A percentile compares a stretch with the other conserved stretches of the same genome.
These are phyloP conservation scores for Colletotrichum sp. DNA, from an alignment of 2,329 filamentous ascomycete genomes.

Conservation along the genomic window DNA sequence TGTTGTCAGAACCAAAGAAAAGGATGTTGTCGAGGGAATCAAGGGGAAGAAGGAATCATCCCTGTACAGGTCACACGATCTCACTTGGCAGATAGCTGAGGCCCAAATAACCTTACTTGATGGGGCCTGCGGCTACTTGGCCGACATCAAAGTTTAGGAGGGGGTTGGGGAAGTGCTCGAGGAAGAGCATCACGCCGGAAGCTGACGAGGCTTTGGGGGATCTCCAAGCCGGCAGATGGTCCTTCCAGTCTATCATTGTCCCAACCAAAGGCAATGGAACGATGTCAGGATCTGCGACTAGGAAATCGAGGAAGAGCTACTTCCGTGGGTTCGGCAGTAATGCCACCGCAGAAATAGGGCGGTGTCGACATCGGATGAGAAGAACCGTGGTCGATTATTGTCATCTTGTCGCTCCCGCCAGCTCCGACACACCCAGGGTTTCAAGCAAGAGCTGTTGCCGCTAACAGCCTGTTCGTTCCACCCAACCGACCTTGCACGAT, in stretches of 20 bases:
- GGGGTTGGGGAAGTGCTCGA: not conserved
- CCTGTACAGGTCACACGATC: not conserved
- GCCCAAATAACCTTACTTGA: slow-evolving; percentile 17
- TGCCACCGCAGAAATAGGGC: not conserved
- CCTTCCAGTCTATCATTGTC: not conserved
- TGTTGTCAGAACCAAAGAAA: not conserved
- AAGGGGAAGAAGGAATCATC: not conserved
- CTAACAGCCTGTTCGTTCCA: not conserved
- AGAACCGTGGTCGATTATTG: not conserved
- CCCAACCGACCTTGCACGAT: not conserved
- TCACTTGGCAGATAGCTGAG: not conserved
- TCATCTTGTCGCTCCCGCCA: not conserved
- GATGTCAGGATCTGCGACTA: not conserved
- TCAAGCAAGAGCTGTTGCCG: not conserved
- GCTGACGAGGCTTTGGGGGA: not conserved
- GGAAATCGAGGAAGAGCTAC: not conserved
- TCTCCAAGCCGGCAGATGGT: not conserved
- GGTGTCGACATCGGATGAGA: not conserved
- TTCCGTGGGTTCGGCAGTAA: not conserved
- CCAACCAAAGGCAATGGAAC: not conserved
- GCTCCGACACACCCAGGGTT: not conserved
- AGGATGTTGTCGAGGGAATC: not conserved
- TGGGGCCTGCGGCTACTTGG: not conserved
- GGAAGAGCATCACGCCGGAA: not conserved
- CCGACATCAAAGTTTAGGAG: not conserved